Base-by-base conservation (phyloP, 2,329 filamentous ascomycete species). In the Fusarium redolens region DNA sequence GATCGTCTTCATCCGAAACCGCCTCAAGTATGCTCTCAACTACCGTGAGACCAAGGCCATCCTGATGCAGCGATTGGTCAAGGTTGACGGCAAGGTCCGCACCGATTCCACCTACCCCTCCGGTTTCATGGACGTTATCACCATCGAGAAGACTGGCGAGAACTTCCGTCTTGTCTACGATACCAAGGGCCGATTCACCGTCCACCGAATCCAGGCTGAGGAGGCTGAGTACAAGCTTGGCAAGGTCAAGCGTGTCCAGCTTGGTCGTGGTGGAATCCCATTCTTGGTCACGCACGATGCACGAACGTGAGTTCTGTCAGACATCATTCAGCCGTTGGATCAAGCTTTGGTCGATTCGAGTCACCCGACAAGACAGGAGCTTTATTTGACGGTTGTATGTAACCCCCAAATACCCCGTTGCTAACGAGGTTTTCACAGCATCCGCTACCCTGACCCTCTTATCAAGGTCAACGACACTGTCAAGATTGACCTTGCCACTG, bases 211-310 rank as follows among this genome's bases (percentile, higher is more conserved):
- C 89, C 96, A 97, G 86, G 88, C 91, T 80, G 96, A 98, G 90
- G 96, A 99, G 93, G 95, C 96, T 81, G 92, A 96, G 90, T 99
- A 98, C 94, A 99, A 99, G 93, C 91, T 99, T 82, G 95, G 95
- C 91, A 99, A 98, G 92, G 96, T 99, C 90, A 98, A 98, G 94
- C 93, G 96, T 83, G 96, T 99, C 75, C 96, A 99, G 91, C 92
- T 99, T 82, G 96, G 96, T 90, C 96, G 95, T 88, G 97, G 96
- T 88, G 96, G 95, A 90, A 97, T 99, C 92, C 96, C 96, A 97
- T 99, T 97, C 95, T 98, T 98, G 95, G 96, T 99, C 94, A 99
- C 96, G 95, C 96, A 99, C 94, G 96, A 99, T 96, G 96, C 96
- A 89, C 93, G 96, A 95, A 99, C 96, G 96, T 99, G 90, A 97